Conservation (phyloP, 2,329 filamentous ascomycete genomes). For the Blastomyces emzantsi region DNA sequence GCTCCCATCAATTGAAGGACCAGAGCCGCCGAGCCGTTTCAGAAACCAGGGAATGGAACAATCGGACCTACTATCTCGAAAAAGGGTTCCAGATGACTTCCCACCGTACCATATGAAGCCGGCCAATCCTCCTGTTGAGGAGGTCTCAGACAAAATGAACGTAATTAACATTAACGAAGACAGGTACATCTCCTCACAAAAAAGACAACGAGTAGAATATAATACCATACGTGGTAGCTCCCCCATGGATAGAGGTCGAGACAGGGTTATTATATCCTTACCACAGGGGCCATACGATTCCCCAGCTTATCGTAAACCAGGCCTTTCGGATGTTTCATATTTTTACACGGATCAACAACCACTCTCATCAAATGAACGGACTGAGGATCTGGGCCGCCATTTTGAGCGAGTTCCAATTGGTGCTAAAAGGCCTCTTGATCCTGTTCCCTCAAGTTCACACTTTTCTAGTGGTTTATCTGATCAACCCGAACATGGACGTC, state of each 20-base stretch:
- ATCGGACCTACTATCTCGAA: constrained; percentile 22
- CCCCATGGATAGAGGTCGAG: constrained; percentile 1
- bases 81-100: constrained; percentile 23
- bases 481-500: constrained; percentile 15
- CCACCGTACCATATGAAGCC: constrained; percentile 17
- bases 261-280: background rate
- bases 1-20: constrained; percentile 31
- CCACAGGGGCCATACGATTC: background rate
- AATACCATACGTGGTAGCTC: constrained; percentile 9
- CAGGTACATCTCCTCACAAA: constrained; percentile 22
- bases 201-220: constrained; percentile 28
- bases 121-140: constrained; percentile 17
- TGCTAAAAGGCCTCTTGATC: constrained; percentile 12
- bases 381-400: constrained; percentile 17
- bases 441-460: constrained; percentile 16
- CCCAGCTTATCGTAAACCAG: constrained; percentile 3
- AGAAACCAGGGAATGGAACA: constrained; percentile 20
- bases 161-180: constrained; percentile 20
- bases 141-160: constrained; percentile 19
- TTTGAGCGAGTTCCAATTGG: constrained; percentile 15
- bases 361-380: constrained; percentile 12
- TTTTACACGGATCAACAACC: constrained; percentile 13
- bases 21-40: constrained; percentile 19
- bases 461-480: constrained; percentile 16
- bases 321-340: constrained; percentile 9